phyloP scores from a whole-genome alignment of 352 stramenopile genomes.

The Phytophthora constricta region DNA sequence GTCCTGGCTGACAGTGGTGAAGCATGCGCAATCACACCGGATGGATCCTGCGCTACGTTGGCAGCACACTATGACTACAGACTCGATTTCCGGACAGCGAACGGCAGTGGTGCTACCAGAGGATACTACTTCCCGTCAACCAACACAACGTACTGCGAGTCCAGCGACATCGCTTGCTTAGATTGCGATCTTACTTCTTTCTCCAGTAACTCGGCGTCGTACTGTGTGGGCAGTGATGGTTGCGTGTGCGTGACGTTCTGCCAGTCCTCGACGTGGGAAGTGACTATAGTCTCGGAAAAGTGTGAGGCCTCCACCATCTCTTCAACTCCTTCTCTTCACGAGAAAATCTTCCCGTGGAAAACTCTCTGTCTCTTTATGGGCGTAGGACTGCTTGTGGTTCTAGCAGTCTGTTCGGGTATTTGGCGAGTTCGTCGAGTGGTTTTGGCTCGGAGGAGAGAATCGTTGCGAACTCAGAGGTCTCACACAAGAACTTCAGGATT shows the following conservation, averaged over 20 bases:
- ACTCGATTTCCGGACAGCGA: conserved; percentile 32
- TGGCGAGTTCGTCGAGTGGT: conserved; percentile 26
- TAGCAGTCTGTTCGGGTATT: conserved; percentile 20
- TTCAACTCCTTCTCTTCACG: conserved; percentile 5
- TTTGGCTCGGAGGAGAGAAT: conserved; percentile 12
- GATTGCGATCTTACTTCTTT: conserved; percentile 23
- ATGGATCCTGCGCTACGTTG: conserved; percentile 44
- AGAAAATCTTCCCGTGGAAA: conserved; percentile 29
- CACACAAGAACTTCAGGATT: conserved; percentile 13
- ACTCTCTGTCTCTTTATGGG: conserved; percentile 21
- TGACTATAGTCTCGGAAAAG: conserved; percentile 16
- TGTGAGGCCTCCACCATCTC: conserved; percentile 13
- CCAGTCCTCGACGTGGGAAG: conserved; percentile 36
- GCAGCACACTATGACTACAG: conserved; percentile 27
- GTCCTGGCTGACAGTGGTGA: conserved; percentile 26
- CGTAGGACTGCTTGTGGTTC: conserved; percentile 16
- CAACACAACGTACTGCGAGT: conserved; percentile 61
- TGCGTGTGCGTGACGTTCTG: conserved; percentile 52
- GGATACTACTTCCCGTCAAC: conserved; percentile 51
- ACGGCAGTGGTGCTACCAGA: conserved; percentile 19
- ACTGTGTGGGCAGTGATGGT: conserved; percentile 35
- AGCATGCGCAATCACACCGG: conserved; percentile 44
- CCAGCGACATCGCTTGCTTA: conserved; percentile 31
- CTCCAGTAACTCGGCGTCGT: conserved; percentile 27
- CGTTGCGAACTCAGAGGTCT: background rate